Evolutionary conservation across 23 red algal species (phyloP).

Genomic region (Gracilaria gracilis): DNA sequence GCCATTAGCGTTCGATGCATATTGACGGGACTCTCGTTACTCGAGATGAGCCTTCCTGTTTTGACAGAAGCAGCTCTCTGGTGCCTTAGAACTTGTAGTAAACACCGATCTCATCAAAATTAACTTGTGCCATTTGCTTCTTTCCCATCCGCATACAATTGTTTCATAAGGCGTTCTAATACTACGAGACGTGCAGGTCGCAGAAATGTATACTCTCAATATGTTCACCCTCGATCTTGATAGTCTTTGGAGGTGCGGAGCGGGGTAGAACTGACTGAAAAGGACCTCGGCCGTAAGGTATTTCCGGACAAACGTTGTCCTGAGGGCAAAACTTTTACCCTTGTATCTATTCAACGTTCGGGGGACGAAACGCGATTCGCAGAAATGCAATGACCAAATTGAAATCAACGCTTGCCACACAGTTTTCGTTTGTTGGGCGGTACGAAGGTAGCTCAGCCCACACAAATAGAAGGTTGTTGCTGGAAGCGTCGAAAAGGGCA

Average conservation of each 20-base stretch:
- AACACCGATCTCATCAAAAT: not conserved
- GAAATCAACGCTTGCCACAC: not conserved
- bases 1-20: too few relatives aligned
- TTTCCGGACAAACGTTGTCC: constrained; percentile 9
- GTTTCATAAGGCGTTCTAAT: not conserved
- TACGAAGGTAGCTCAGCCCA: too few relatives aligned
- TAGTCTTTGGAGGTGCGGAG: constrained; percentile 88
- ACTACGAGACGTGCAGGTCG: not conserved
- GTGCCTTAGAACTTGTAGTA: not conserved
- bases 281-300: constrained; percentile 27
- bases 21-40: too few relatives aligned
- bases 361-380: constrained; percentile 36
- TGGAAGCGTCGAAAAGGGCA: too few relatives aligned
- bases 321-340: too few relatives aligned
- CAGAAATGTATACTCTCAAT: not conserved
- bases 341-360: constrained; percentile 48
- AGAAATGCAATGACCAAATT: not conserved
- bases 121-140: not conserved
- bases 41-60: not conserved
- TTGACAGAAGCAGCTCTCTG: not conserved
- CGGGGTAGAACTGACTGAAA: too few relatives aligned
- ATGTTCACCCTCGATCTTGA: not conserved
- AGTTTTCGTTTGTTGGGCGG: constrained; percentile 1
- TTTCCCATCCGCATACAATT: not conserved
- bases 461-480: too few relatives aligned